Percentiles rank a stretch among this genome's conserved stretches.
Conservation (phyloP, 2,329 filamentous ascomycete genomes). For the Aureobasidium zeae region DNA sequence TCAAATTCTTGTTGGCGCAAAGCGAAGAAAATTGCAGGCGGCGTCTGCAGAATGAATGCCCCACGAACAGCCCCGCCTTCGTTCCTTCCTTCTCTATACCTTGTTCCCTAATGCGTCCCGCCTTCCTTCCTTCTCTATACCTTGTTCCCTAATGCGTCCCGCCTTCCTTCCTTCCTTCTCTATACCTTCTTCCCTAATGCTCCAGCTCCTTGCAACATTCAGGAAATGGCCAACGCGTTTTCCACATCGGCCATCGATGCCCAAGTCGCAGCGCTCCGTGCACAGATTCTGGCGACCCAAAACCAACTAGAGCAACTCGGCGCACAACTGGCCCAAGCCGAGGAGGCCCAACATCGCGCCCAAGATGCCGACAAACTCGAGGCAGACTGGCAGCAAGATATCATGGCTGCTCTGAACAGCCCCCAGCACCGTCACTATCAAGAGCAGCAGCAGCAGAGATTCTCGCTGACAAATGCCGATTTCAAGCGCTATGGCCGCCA, state of each 20-base stretch:
- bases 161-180: too few species aligned
- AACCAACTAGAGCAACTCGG: slow-evolving; percentile 32
- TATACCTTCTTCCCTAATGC: too few species aligned
- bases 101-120: too few species aligned
- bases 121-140: too few species aligned
- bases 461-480: slow-evolving; percentile 55
- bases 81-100: too few species aligned
- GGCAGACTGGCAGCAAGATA: slow-evolving; percentile 35
- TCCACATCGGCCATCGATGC: slow-evolving; percentile 19
- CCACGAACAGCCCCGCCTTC: too few species aligned
- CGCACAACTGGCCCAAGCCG: slow-evolving; percentile 35
- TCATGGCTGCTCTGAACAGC: slow-evolving; percentile 27
- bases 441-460: slow-evolving; percentile 12
- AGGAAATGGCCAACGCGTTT: slow-evolving; percentile 19
- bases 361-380: slow-evolving; percentile 15
- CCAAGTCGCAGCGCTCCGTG: slow-evolving; percentile 31
- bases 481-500: slow-evolving; percentile 84
- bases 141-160: too few species aligned
- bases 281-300: slow-evolving; percentile 37
- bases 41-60: too few species aligned
- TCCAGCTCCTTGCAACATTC: slow-evolving; percentile 4
- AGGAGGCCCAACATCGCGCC: slow-evolving; percentile 27
- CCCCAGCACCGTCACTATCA: slow-evolving; percentile 19
- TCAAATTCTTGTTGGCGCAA: too few species aligned
- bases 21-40: too few species aligned